Evolutionary conservation across 192 early-diverging fungal species (phyloP), one percentile per base, ranked within the genome.

Genomic region (Coemansia nantahalensis): DNA sequence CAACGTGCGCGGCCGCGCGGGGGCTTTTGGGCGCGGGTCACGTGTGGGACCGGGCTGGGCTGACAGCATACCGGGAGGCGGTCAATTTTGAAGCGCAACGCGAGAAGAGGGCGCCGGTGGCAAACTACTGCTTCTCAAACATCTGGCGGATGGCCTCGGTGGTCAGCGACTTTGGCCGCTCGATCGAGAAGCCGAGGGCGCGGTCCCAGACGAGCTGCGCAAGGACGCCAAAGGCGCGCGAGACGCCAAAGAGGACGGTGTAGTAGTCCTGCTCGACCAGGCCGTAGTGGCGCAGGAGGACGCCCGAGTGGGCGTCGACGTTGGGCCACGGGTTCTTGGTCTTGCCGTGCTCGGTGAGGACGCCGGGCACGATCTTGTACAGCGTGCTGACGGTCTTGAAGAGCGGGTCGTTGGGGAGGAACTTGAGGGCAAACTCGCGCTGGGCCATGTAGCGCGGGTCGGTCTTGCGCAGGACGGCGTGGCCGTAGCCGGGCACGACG

Each of bases 261-360:
- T 99, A 99, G 80, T 90, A 99, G 81, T 99, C 91, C 80, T 99
- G 90, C 79, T 99, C 93, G 39, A 86, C 87, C 62, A 99, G 83
- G 48, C 92, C 92, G 71, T 88, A 99, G 86, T 95, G 90, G 64
- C 91, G 87, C 54, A 99, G 83, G 17, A 99, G 86, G 61, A 95
- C 92, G 76, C 96, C 96, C 45, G 88, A 91, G 89, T 99, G 96
- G 41, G 94, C 94, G 70, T 99, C 96, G 35, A 99, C 94, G 78
- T 99, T 99, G 77, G 96, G 96, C 90, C 90, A 99, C 54, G 96
- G 96, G 89, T 99, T 99, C 89, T 95, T 97, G 85, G 93, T 97
- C 88, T 97, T 99, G 60, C 96, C 96, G 80, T 99, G 96, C 82
- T 99, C 92, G 50, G 87, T 92, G 35, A 99, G 82, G 42, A 97